Conservation (phyloP, 805 yeast species). For the Candida suzukii region DNA sequence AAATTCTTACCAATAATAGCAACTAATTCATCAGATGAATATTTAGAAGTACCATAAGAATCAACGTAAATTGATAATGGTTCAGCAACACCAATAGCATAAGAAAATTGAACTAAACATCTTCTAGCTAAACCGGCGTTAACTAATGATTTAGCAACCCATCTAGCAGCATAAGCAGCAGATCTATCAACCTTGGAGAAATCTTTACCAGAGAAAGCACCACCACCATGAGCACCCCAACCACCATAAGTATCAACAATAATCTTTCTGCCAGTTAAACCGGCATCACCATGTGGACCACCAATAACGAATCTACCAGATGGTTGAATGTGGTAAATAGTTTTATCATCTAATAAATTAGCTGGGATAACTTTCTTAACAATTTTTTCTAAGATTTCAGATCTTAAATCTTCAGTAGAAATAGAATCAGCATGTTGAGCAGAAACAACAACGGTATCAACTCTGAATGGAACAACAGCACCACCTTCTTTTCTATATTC, state of each 20-base stretch:
- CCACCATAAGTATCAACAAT: constrained; percentile 99
- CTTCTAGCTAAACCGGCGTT: constrained; percentile 93
- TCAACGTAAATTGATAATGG: constrained; percentile 97
- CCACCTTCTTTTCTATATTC: constrained; percentile 94
- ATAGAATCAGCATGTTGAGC: constrained; percentile 97
- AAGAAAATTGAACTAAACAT: constrained; percentile 96
- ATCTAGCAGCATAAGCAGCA: constrained; percentile 99
- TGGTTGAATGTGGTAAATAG: constrained; percentile 97
- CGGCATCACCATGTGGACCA: constrained; percentile 99
- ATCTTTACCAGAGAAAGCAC: constrained; percentile 99
- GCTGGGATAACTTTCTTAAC: constrained; percentile 90
- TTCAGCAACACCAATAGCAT: constrained; percentile 99
- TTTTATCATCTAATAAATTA: constrained; percentile 85
- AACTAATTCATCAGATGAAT: constrained; percentile 84
- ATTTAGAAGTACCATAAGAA: constrained; percentile 95
- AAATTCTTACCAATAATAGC: constrained; percentile 89
- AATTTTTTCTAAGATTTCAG: constrained; percentile 69
- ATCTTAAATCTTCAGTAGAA: constrained; percentile 87
- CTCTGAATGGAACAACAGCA: constrained; percentile 92
- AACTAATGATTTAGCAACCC: constrained; percentile 99
- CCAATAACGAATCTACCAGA: constrained; percentile 99
- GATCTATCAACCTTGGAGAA: constrained; percentile 99
- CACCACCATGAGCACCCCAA: constrained; percentile 99
- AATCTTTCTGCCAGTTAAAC: constrained; percentile 98
- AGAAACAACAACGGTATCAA: constrained; percentile 95